These are phyloP conservation scores for Macroventuria anomochaeta DNA, from an alignment of 2,329 filamentous ascomycete genomes.

Conservation along the genomic window DNA sequence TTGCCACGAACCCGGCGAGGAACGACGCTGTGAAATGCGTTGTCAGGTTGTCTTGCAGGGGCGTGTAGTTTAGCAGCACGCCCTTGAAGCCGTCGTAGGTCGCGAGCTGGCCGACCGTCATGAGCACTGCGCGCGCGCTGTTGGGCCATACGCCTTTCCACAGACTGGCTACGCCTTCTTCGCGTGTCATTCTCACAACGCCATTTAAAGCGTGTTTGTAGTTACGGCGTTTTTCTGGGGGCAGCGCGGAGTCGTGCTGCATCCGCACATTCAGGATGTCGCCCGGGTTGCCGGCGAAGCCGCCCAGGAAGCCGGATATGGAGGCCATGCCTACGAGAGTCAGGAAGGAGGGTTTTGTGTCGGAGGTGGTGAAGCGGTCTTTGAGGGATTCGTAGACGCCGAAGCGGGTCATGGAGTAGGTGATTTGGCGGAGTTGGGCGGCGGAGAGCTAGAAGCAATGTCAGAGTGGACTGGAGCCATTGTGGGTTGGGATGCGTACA, in stretches of 20 bases:
- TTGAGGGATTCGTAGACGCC: slow-evolving; percentile 97
- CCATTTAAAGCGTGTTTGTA: slow-evolving; percentile 91
- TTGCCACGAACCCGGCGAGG: slow-evolving; percentile 80
- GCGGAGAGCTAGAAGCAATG: slow-evolving; percentile 71
- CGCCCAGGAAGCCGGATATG: slow-evolving; percentile 84
- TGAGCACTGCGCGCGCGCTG: slow-evolving; percentile 78
- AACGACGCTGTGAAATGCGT: slow-evolving; percentile 82
- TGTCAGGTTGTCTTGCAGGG: slow-evolving; percentile 69
- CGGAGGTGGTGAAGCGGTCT: slow-evolving; percentile 63
- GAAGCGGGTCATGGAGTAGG: slow-evolving; percentile 96
- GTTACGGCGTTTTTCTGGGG: slow-evolving; percentile 75
- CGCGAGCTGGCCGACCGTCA: slow-evolving; percentile 85
- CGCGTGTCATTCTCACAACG: slow-evolving; percentile 81
- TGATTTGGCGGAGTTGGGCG: slow-evolving; percentile 86
- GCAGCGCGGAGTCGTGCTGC: slow-evolving; percentile 89
- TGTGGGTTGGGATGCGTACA: slow-evolving; percentile 51
- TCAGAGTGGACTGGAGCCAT: background rate
- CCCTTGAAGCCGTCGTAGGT: slow-evolving; percentile 85
- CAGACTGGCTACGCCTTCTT: slow-evolving; percentile 77
- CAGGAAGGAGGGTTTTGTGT: slow-evolving; percentile 68
- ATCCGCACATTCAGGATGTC: slow-evolving; percentile 98
- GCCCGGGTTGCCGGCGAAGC: slow-evolving; percentile 89
- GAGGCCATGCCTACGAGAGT: slow-evolving; percentile 84
- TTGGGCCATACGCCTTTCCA: slow-evolving; percentile 90
- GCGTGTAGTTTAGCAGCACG: slow-evolving; percentile 69